Percentiles rank a stretch among this genome's conserved stretches.
Evolutionary conservation across 139 green algal genomes (phyloP).

Genomic region (Spirogloea muscicola): DNA sequence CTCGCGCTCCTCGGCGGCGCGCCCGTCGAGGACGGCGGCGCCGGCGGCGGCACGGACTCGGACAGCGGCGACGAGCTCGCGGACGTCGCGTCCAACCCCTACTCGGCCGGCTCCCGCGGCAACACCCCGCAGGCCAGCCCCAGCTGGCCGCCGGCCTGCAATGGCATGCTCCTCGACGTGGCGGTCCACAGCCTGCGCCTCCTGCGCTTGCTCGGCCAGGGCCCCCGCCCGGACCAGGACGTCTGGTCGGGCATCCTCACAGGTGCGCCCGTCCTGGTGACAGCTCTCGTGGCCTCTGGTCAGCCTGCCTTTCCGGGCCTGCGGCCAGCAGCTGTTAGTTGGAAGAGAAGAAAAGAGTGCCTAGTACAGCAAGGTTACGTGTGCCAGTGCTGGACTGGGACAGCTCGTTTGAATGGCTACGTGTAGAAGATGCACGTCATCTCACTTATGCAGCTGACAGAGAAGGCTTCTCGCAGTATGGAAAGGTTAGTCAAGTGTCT

Average conservation of each 20-base stretch:
- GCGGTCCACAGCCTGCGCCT: conserved; percentile 7
- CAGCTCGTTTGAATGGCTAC: too few species aligned
- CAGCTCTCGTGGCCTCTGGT: too few species aligned
- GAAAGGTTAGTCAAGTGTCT: too few species aligned
- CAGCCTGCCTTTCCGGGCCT: too few species aligned
- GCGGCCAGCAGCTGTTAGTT: too few species aligned
- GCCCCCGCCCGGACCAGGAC: not conserved
- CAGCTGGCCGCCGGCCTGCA: conserved; percentile 8
- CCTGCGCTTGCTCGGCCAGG: not conserved
- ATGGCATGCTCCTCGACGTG: not conserved
- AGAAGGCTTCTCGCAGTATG: too few species aligned
- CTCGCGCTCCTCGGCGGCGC: conserved; percentile 1
- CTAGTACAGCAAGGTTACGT: too few species aligned
- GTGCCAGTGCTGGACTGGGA: too few species aligned
- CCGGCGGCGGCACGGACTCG: not conserved
- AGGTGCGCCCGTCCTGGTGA: not conserved
- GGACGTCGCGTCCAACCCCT: not conserved
- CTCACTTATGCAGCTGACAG: too few species aligned
- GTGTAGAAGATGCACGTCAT: too few species aligned
- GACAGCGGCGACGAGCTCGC: conserved; percentile 11
- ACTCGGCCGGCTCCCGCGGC: conserved; percentile 7
- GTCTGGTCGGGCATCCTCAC: conserved; percentile 13
- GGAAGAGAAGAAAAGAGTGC: too few species aligned
- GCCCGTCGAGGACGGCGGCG: not conserved
- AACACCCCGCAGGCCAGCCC: conserved; percentile 11